Conservation (phyloP, 257 asterid species). For the Nicotiana benthamiana region DNA sequence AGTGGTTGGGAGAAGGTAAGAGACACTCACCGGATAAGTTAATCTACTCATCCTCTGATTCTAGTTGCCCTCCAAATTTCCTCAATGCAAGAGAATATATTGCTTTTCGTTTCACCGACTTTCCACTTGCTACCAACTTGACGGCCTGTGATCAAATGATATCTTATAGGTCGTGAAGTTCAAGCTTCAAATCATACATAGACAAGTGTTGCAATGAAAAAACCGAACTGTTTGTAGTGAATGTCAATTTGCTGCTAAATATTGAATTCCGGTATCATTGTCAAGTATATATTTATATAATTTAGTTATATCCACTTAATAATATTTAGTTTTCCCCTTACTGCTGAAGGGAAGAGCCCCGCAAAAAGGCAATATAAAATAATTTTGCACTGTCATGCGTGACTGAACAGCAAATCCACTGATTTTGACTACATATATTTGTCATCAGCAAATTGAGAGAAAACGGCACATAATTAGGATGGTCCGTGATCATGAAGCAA, state of each 20-base stretch:
- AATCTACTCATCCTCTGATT: slow-evolving; percentile 22
- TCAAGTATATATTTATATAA: not conserved
- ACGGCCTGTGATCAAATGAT: slow-evolving; percentile 59
- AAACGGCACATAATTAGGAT: not conserved
- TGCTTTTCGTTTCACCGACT: slow-evolving; percentile 47
- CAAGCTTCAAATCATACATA: not conserved
- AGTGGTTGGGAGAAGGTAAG: not conserved
- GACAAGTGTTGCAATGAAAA: not conserved
- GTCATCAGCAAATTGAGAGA: not conserved
- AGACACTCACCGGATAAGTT: slow-evolving; percentile 8
- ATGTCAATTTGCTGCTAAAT: slow-evolving; percentile 24
- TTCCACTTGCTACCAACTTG: slow-evolving; percentile 75
- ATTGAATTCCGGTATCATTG: not conserved
- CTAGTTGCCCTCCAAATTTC: slow-evolving; percentile 53
- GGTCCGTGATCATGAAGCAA: not conserved
- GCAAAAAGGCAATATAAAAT: not conserved
- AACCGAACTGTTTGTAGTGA: not conserved
- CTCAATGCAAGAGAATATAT: slow-evolving; percentile 63
- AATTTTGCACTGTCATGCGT: not conserved
- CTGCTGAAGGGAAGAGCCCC: not conserved
- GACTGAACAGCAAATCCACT: not conserved
- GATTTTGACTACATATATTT: not conserved
- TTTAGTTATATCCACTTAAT: not conserved
- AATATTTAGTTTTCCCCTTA: not conserved
- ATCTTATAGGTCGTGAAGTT: not conserved